These are phyloP conservation scores for Aegilops sharonensis DNA, from an alignment of 176 grass and related monocot species.

Conservation along the genomic window DNA sequence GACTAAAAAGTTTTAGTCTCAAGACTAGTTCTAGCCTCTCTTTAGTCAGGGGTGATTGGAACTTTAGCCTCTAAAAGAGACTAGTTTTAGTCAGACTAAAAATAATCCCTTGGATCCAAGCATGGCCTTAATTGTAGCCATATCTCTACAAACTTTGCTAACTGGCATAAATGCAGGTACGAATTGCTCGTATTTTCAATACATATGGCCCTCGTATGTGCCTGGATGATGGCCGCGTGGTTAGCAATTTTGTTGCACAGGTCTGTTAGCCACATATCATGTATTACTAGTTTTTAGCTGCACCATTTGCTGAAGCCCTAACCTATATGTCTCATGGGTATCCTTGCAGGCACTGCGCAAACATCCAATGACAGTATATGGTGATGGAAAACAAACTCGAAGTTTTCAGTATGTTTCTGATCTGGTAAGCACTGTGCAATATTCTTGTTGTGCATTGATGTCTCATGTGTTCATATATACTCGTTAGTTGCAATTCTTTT, in stretches of 20 bases:
- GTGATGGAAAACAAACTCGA: slow-evolving; percentile 88
- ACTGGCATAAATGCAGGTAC: slow-evolving; percentile 46
- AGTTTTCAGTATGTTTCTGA: slow-evolving; percentile 98
- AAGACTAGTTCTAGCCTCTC: too few relatives aligned
- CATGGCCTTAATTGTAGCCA: background rate
- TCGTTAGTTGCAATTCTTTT: slow-evolving; percentile 1
- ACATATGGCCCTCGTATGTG: slow-evolving; percentile 95
- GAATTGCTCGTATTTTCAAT: slow-evolving; percentile 95
- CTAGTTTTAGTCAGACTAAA: too few relatives aligned
- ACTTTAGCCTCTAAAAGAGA: too few relatives aligned
- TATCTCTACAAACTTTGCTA: slow-evolving; percentile 23
- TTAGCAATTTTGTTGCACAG: slow-evolving; percentile 98
- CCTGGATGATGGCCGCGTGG: slow-evolving; percentile 91
- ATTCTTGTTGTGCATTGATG: slow-evolving; percentile 4
- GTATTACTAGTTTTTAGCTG: slow-evolving; percentile 2
- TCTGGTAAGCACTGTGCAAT: slow-evolving; percentile 50
- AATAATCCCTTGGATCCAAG: too few relatives aligned
- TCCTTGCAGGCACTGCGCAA: slow-evolving; percentile 52
- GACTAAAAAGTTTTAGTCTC: too few relatives aligned
- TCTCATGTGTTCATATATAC: background rate
- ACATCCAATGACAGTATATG: slow-evolving; percentile 85
- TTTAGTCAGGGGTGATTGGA: too few relatives aligned
- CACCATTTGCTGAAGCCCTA: background rate
- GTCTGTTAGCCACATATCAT: slow-evolving; percentile 35
- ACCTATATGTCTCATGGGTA: background rate